Evolutionary conservation across 208 protist genomes (phyloP), one percentile per base, ranked within the genome.

Genomic region (Trichomonas gallinae): DNA sequence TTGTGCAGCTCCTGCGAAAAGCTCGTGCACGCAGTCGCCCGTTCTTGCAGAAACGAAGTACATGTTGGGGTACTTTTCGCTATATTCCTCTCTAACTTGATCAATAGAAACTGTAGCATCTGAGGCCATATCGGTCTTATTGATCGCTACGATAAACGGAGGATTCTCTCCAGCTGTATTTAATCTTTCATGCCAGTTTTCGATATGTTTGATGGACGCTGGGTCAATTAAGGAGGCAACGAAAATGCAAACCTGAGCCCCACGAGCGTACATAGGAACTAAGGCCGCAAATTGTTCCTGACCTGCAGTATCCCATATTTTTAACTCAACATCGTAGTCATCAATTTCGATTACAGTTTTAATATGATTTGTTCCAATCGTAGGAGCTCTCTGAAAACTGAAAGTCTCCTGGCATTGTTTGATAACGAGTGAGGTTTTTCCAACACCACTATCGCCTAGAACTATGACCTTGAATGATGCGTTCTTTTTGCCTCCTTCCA

Each of bases 301-400:
- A 38, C 87, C 87, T 38, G 87, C 87, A 26, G 87, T 93, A 51
- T 93, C 87, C 87, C 87, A 93, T 38, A 93, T 51, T 93, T 51
- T 51, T 9, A 93, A 15, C 17, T 93, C 87, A 0, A 93, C 87
- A 21, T 51, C 13, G n/a, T 93, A 48, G 31, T 93, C 44, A 51
- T 38, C 44, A 21, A 93, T 34, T 51, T 23, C 1, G 9, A 93
- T 51, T 34, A 51, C n/a, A 26, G 87, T 51, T 93, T 93, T 93
- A 34, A 93, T 51, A 51, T 93, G 87, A 38, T 38, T 38, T 36
- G 87, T 51, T 38, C 87, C 87, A 15, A 93, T 38, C 46, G 87
- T 93, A 48, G 87, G 87, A 38, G 87, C 36, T 23, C 42, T 48
- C 26, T 93, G 40, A 51, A 51, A 93, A 42, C 13, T 38, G 31